Base-by-base conservation (phyloP, 129 eudicot species). In the Calendula officinalis region DNA sequence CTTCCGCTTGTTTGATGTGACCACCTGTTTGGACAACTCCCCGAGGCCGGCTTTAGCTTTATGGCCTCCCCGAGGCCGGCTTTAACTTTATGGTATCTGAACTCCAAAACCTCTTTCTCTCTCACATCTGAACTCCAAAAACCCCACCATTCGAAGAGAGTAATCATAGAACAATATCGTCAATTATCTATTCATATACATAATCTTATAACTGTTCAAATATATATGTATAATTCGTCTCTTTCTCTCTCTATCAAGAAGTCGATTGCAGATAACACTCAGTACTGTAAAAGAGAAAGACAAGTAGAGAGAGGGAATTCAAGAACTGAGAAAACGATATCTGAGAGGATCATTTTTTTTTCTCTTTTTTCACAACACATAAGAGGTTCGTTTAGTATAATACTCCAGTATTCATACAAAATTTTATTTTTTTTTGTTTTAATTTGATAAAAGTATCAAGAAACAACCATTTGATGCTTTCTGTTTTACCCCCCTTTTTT, bases 261-360 rank as follows among this genome's bases (percentile, higher is more conserved):
- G 95, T 85, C 87, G 85, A 83, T 87, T 77, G 80, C 78, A 84
- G 79, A 73, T 78, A 78, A 75, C 73, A 83, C 66, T 66, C 34
- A 48, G 36, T 62, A 71, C 50, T 51, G 68, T 72, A 63, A 41
- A 48, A 30, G 32, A 58, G 69, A 36, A 43, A 62, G 56, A 57
- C 27, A 68, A 27, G 15, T 8, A 55, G 51, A 60, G 50, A 71
- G 76, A 68, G 37, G 57, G 39, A 35, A 10, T 37, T 56, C 53
- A 66, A 73, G 78, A 73, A 56, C 44, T 7, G 10, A 66, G 62
- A 73, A 73, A 73, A 66, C 61, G 78, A 74, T 66, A 74, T 66
- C 67, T 49, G n/a, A 56, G 44, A 65, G 22, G 67, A 47, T 64
- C 37, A 56, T 22, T 45, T 54, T 60, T 22, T 64, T 15, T 60